These are phyloP conservation scores for Effrenium voratum DNA, from an alignment of 73 alveolate species.

Conservation along the genomic window DNA sequence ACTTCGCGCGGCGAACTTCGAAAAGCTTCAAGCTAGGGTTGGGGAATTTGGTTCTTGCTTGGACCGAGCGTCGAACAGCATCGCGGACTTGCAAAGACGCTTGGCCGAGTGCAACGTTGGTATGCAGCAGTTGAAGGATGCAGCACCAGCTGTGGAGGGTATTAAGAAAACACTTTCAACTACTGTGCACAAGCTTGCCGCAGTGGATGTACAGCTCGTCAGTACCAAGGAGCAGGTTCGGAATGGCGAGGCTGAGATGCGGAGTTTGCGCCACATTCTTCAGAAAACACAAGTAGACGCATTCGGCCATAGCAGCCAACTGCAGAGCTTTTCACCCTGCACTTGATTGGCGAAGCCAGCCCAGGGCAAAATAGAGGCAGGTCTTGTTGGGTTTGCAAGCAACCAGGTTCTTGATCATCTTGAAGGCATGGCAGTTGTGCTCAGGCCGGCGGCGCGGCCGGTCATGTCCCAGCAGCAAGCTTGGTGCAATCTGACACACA, in stretches of 20 bases:
- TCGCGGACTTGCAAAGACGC: neutral
- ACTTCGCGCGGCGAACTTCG: neutral
- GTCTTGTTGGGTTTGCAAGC: no score
- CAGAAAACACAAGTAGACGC: no score
- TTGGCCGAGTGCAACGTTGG: neutral
- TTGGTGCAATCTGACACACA: no score
- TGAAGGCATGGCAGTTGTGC: no score
- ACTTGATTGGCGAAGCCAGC: no score
- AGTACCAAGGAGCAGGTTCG: conserved; percentile 2
- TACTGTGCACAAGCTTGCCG: neutral
- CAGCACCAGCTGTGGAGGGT: neutral
- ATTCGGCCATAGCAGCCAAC: no score
- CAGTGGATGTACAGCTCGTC: conserved; percentile 2
- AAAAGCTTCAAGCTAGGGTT: neutral
- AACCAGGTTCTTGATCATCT: no score
- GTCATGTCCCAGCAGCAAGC: no score
- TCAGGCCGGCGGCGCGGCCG: no score
- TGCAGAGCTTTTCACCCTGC: no score
- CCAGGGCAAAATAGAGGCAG: no score
- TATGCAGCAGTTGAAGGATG: neutral
- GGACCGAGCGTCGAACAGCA: neutral
- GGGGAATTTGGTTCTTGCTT: no score
- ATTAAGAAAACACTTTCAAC: neutral
- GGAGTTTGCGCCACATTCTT: neutral
- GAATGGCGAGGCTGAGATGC: neutral